Conservation (phyloP, 73 alveolate species). For the Tetrahymena elliotti region DNA sequence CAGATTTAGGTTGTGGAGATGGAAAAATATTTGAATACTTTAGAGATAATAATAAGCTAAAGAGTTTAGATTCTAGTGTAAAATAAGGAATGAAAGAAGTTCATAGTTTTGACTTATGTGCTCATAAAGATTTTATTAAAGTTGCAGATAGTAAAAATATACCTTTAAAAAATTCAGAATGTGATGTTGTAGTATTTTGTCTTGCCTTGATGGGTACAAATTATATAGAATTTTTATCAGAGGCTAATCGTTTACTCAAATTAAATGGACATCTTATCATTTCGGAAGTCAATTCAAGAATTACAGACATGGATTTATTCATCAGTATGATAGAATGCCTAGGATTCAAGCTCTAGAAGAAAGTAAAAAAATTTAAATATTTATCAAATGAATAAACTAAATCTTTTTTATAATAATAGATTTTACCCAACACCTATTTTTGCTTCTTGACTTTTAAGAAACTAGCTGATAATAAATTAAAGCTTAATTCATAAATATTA, state of each 20-base stretch:
- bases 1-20: constrained; percentile 95
- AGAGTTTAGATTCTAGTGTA: neutral
- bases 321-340: constrained; percentile 17
- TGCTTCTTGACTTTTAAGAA: neutral
- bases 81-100: neutral
- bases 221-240: constrained; percentile 65
- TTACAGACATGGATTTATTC: constrained; percentile 30
- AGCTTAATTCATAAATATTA: neutral
- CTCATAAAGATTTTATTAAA: constrained; percentile 40
- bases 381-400: neutral
- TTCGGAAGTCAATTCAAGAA: constrained; percentile 80
- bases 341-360: constrained; percentile 11
- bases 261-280: constrained; percentile 69
- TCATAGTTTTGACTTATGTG: constrained; percentile 8
- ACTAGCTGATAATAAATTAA: neutral
- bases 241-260: constrained; percentile 73
- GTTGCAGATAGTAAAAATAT: constrained; percentile 69
- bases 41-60: neutral
- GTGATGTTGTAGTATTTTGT: constrained; percentile 76
- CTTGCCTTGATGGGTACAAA: constrained; percentile 85
- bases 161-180: constrained; percentile 46
- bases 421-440: neutral
- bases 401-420: neutral
- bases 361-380: neutral
- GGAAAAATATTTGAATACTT: constrained; percentile 45